Base-by-base conservation (phyloP, 345 rosid species). In the Rhodamnia rubescens region DNA sequence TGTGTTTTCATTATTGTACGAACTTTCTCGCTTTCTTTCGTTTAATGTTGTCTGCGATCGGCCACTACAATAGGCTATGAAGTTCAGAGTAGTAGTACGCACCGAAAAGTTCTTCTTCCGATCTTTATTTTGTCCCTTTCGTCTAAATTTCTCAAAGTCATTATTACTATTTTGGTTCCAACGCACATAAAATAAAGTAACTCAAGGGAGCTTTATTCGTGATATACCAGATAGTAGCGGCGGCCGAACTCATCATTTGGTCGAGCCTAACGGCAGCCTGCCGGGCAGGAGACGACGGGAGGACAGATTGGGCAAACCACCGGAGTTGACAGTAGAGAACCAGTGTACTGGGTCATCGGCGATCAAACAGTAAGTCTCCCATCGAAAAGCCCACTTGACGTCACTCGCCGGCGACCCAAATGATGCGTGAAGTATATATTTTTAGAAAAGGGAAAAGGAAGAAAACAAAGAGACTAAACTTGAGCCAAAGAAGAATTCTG, bases 281-380 rank as follows among this genome's bases (percentile, higher is more conserved):
- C 8, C 7, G 4, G 36, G 69, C 69, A n/a, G 36, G 13, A 13
- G 69, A 58, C 36, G 36, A 13, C 36, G 36, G 69, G 69, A n/a
- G 69, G 36, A 13, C 36, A 29, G 36, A 13, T 14, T 58, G 36
- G 69, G n/a, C 27, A 58, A 58, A n/a, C 69, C 36, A 13, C 69
- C 1, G 36, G 69, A 13, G 69, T 18, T 94, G 83, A 95, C 92
- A 6, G 94, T 93, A 3, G 98, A 96, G 90, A 96, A 95, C 98
- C 98, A 92, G 84, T 95, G 98, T 84, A 96, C 95, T 89, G 90
- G 98, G 91, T 95, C 98, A 88, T 96, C 95, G 83, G 94, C 94
- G 98, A 95, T 95, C 55, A 92, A 85, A 78, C 93, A 95, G 90
- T 94, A 96, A 21, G 99, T 90, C 88, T 95, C 99, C 99, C 99